phyloP scores from a whole-genome alignment of 129 eudicot species.

The Oenanthe sinensis region DNA sequence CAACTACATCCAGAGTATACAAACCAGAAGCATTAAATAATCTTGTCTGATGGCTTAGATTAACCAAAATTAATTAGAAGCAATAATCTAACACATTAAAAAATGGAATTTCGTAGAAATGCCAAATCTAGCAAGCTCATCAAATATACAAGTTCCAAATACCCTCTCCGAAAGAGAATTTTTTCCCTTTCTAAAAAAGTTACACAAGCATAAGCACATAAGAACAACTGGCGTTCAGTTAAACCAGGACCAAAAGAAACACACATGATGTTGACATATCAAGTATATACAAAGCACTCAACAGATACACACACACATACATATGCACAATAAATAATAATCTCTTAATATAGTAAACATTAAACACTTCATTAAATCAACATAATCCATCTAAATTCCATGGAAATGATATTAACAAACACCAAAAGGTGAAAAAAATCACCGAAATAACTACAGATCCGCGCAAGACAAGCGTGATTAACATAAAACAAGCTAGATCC shows the following conservation, averaged over 20 bases:
- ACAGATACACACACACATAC: background rate
- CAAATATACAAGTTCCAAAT: background rate
- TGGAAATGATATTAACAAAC: background rate
- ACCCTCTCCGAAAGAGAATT: background rate
- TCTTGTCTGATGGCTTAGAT: background rate
- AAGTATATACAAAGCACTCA: background rate
- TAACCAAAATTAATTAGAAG: background rate
- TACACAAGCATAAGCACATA: background rate
- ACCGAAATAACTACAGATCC: background rate
- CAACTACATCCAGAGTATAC: conserved; percentile 18
- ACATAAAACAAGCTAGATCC: conserved; percentile 7
- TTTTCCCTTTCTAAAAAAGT: background rate
- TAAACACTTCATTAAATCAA: background rate
- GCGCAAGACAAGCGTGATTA: background rate
- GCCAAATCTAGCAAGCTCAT: background rate
- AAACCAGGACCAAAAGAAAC: too few relatives aligned
- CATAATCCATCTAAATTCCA: background rate
- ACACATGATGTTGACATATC: background rate
- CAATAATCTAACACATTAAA: background rate
- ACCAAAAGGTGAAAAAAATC: background rate
- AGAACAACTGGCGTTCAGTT: too few relatives aligned
- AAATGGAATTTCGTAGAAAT: background rate
- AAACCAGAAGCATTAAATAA: background rate
- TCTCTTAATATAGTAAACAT: background rate
- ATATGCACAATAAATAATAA: background rate